phyloP scores from a whole-genome alignment of 2,329 filamentous ascomycete genomes.

The Paraconiothyrium sp. region DNA sequence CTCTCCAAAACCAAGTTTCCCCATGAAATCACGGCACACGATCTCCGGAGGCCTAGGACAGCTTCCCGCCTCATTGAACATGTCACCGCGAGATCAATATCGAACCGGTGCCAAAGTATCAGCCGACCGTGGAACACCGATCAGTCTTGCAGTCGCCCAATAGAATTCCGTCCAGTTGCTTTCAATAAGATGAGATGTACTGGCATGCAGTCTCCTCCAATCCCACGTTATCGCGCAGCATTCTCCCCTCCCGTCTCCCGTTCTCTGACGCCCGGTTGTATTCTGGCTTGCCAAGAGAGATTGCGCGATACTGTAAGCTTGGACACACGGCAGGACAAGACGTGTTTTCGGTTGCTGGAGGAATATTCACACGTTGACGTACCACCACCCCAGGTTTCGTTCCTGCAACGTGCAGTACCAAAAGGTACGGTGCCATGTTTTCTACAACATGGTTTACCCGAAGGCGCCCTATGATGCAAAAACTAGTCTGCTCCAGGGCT shows the following conservation, averaged over 20 bases:
- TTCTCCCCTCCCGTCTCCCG: too few relatives aligned
- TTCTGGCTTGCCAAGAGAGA: too few relatives aligned
- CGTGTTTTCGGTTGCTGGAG: too few relatives aligned
- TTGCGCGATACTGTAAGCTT: too few relatives aligned
- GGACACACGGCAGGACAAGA: too few relatives aligned
- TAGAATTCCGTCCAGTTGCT: not conserved
- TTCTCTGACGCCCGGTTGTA: too few relatives aligned
- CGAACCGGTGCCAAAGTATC: not conserved
- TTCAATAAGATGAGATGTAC: not conserved
- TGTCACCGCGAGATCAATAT: not conserved
- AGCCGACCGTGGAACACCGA: not conserved
- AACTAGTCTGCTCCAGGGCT: not conserved
- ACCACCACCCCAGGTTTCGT: not conserved
- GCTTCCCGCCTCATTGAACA: not conserved
- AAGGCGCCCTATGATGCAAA: not conserved
- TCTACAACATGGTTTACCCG: not conserved
- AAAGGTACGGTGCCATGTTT: not conserved
- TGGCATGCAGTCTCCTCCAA: not conserved
- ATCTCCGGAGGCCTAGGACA: not conserved
- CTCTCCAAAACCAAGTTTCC: slow-evolving; percentile 2
- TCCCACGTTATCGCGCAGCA: not conserved
- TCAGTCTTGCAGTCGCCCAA: not conserved
- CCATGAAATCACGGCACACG: not conserved
- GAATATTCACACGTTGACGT: not conserved
- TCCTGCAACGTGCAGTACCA: not conserved